These are phyloP conservation scores for Starmerella vaccinii DNA, from an alignment of 805 yeast species.

Conservation along the genomic window DNA sequence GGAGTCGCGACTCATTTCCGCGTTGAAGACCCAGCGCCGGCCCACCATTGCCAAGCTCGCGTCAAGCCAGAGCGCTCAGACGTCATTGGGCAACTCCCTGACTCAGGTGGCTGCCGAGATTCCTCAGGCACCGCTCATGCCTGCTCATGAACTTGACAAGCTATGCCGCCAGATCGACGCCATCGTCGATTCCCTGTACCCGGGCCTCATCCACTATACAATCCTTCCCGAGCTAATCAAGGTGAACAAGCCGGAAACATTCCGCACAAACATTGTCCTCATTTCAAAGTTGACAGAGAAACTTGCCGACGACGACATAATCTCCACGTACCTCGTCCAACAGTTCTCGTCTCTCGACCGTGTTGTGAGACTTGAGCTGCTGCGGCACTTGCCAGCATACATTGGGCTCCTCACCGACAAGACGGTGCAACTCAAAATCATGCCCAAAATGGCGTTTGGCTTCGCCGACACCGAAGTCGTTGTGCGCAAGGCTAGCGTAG, in stretches of 20 bases:
- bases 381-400: slow-evolving; percentile 51
- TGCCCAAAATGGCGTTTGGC: slow-evolving; percentile 63
- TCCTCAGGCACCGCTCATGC: slow-evolving; percentile 40
- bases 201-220: slow-evolving; percentile 6
- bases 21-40: slow-evolving; percentile 19
- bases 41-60: slow-evolving; percentile 16
- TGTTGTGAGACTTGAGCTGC: slow-evolving; percentile 59
- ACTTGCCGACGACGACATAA: slow-evolving; percentile 25
- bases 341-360: slow-evolving; percentile 64
- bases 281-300: neutral
- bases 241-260: slow-evolving; percentile 27
- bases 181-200: neutral
- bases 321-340: slow-evolving; percentile 55
- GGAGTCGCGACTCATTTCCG: slow-evolving; percentile 13
- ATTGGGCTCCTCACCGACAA: slow-evolving; percentile 36
- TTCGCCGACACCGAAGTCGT: slow-evolving; percentile 73
- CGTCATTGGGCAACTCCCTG: slow-evolving; percentile 36
- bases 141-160: slow-evolving; percentile 16
- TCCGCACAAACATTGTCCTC: slow-evolving; percentile 9
- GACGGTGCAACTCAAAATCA: slow-evolving; percentile 60
- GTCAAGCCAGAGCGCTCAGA: slow-evolving; percentile 18
- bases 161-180: slow-evolving; percentile 10
- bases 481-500: slow-evolving; percentile 72
- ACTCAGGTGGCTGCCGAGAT: slow-evolving; percentile 42
- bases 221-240: slow-evolving; percentile 53